phyloP scores from a whole-genome alignment of 2,329 filamentous ascomycete genomes.

The Colletotrichum lini region DNA sequence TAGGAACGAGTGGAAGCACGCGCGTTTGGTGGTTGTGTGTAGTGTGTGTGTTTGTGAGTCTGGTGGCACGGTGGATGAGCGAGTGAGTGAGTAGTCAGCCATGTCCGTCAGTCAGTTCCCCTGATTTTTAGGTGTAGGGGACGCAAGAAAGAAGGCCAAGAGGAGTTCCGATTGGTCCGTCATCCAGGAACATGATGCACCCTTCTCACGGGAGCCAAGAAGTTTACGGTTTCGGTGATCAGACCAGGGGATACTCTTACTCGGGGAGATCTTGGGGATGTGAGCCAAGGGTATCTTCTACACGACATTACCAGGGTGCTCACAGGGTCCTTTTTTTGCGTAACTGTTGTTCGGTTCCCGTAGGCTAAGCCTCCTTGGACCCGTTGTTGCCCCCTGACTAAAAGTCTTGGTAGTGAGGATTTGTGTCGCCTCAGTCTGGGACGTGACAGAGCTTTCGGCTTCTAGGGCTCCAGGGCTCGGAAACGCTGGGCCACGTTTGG shows the following conservation, averaged over 20 bases:
- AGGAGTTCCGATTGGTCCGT: constrained; percentile 37
- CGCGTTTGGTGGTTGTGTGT: not conserved
- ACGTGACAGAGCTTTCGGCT: constrained; percentile 3
- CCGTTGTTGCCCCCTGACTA: constrained; percentile 12
- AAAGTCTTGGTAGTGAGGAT: constrained; percentile 30
- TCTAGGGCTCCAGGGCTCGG: constrained; percentile 19
- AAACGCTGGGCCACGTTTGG: constrained; percentile 36
- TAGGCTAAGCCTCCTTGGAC: constrained; percentile 25
- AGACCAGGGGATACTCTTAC: constrained; percentile 17
- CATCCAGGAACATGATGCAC: constrained; percentile 32
- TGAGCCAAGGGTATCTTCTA: not conserved
- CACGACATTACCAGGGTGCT: not conserved
- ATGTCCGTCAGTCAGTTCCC: not conserved
- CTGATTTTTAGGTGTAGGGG: constrained; percentile 5
- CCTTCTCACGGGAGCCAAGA: constrained; percentile 39
- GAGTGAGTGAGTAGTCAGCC: constrained; percentile 7
- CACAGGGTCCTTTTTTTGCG: not conserved
- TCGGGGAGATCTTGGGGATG: constrained; percentile 28
- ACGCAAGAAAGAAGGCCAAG: not conserved
- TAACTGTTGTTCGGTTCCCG: not conserved
- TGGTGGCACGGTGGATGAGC: too few relatives aligned
- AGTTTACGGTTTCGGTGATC: constrained; percentile 41
- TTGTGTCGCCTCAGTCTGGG: constrained; percentile 7
- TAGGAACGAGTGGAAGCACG: constrained; percentile 4
- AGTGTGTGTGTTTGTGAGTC: not conserved